These are phyloP conservation scores for Clitopilus passeckerianus DNA, from an alignment of 768 basidiomycete species.

Conservation along the genomic window DNA sequence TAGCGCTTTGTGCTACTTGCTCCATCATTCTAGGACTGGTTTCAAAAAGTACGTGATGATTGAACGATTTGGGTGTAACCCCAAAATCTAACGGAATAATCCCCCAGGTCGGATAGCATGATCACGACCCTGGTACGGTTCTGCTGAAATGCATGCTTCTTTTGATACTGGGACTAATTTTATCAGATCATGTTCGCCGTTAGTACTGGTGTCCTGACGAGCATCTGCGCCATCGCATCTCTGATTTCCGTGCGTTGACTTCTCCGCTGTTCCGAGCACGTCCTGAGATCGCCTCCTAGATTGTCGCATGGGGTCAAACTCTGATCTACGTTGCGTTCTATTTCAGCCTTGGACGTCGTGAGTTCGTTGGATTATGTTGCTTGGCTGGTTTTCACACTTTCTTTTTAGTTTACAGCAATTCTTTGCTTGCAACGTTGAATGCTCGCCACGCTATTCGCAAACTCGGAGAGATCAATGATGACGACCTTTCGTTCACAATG, in stretches of 20 bases:
- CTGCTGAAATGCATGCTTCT: background rate
- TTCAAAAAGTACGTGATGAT: conserved; percentile 37
- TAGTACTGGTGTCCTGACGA: conserved; percentile 36
- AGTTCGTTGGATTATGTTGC: conserved; percentile 10
- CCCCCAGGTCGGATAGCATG: conserved; percentile 37
- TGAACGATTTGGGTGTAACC: background rate
- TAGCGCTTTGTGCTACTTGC: conserved; percentile 40
- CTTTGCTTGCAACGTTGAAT: conserved; percentile 49
- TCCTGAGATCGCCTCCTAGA: conserved; percentile 21
- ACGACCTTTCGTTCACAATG: conserved; percentile 38
- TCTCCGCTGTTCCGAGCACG: background rate
- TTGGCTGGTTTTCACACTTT: background rate
- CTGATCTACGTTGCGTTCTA: conserved; percentile 57
- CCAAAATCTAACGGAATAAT: background rate
- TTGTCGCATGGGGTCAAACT: conserved; percentile 40
- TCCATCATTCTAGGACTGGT: conserved; percentile 46
- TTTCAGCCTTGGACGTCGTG: conserved; percentile 48
- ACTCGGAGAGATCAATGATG: conserved; percentile 39
- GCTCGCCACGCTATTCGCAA: conserved; percentile 39
- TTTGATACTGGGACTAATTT: background rate
- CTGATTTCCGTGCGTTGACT: conserved; percentile 28
- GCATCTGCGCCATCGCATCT: conserved; percentile 37
- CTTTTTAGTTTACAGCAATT: conserved; percentile 50
- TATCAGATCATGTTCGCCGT: conserved; percentile 33
- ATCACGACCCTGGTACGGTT: conserved; percentile 29